Base-by-base conservation (phyloP, 352 stramenopile species). In the Phytopythium sindhum region DNA sequence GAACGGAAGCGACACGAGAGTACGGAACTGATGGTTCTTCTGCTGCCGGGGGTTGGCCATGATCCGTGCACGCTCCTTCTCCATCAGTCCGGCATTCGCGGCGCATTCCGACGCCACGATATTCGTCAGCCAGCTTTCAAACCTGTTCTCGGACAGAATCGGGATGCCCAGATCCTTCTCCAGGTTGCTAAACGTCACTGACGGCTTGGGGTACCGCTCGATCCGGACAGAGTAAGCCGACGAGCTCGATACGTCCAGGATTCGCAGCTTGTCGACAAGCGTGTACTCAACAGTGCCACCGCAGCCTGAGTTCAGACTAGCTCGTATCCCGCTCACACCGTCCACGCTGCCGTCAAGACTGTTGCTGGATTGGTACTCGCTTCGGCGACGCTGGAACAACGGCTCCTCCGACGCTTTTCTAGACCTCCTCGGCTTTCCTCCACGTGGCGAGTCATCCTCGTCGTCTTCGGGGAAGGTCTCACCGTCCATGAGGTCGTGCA, bases 401-500 rank as follows among this genome's bases (percentile, higher is more conserved):
- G 72, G 77, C 56, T 92, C 84, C 10, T 93, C 84, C 10, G 68
- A 64, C 12, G 64, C 31, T 50, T 83, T 76, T 4, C 69, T 58
- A 0, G 23, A 31, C 24, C 66, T 66, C 45, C 65, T 69, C 2
- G 31, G 57, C 21, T 52, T 60, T 23, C 54, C 41, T 12, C 23
- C 57, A 10, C 51, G 63, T n/a, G 64, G 69, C 4, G 29, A 50
- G 29, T 75, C 68, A 15, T 69, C 57, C 21, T 80, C 70, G 41
- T 87, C 78, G 31, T 87, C 78, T 37, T 88, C 80, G 0, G 67
- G 70, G 8, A 93, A 68, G 17, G 74, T 80, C 23, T 93, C 83
- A 7, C 83, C 82, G 52, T 88, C 85, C 76, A 91, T 82, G 54
- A 91, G 84, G 57, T 91, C 79, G 66, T 91, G 84, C 44, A 91